Percentiles rank a stretch among this genome's conserved stretches.
Conservation (phyloP, 1,139 yeast species). For the Zygosaccharomyces sapae region DNA sequence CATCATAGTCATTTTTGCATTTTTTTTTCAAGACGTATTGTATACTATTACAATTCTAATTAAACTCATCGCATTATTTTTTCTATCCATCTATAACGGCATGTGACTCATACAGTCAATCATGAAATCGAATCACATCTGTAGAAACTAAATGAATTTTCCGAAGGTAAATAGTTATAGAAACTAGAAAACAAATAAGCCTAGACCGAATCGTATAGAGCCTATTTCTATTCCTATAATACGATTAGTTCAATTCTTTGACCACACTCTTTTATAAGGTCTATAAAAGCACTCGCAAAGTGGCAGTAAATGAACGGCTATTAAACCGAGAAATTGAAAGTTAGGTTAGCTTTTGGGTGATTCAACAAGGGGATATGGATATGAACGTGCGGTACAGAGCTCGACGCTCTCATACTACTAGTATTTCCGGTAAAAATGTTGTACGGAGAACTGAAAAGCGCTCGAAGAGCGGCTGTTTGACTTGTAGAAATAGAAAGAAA, state of each 20-base stretch:
- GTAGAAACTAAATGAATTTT: neutral
- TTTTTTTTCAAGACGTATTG: neutral
- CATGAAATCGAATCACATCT: neutral
- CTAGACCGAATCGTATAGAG: neutral
- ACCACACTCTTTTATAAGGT: neutral
- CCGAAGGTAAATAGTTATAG: neutral
- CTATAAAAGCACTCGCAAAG: neutral
- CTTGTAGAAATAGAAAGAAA: slow-evolving; percentile 48
- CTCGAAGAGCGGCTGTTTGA: slow-evolving; percentile 45
- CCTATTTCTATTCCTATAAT: neutral
- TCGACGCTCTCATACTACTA: slow-evolving; percentile 4
- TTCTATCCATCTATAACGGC: neutral
- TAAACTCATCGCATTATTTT: neutral
- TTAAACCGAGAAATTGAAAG: neutral
- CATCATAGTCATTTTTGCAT: neutral
- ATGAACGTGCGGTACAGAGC: slow-evolving; percentile 13
- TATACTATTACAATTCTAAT: neutral
- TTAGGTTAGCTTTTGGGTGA: neutral
- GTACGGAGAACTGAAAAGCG: slow-evolving; percentile 37
- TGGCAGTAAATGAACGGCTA: neutral
- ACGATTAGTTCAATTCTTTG: neutral
- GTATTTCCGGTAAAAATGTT: slow-evolving; percentile 10
- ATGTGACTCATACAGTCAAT: neutral
- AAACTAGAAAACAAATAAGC: neutral
- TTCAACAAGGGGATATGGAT: neutral